These are phyloP conservation scores for Pilatotrama ljubarskyi DNA, from an alignment of 768 basidiomycete genomes.

Conservation along the genomic window DNA sequence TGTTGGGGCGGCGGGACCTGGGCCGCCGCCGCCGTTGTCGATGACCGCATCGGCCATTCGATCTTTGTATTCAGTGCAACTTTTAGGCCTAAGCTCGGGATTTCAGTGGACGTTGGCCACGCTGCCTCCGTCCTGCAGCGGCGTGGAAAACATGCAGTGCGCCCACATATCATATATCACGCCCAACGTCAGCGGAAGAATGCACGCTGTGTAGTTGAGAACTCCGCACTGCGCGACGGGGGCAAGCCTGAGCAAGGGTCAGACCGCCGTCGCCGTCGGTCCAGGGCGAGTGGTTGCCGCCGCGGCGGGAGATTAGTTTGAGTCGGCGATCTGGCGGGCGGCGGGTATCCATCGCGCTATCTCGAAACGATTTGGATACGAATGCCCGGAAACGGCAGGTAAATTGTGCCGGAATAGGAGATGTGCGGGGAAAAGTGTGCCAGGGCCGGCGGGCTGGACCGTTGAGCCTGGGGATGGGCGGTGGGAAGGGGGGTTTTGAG, in stretches of 20 bases:
- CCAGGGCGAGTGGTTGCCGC: slow-evolving; percentile 15
- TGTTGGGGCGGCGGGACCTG: slow-evolving; percentile 4
- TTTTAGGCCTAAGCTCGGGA: slow-evolving; percentile 7
- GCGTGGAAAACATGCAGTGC: slow-evolving; percentile 15
- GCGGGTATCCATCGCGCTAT: slow-evolving; percentile 14
- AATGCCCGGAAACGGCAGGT: background rate
- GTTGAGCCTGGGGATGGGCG: slow-evolving; percentile 2
- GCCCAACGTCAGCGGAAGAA: slow-evolving; percentile 9
- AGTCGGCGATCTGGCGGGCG: slow-evolving; percentile 17
- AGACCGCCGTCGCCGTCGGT: slow-evolving; percentile 13
- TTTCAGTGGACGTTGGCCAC: slow-evolving; percentile 10
- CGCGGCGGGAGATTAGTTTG: slow-evolving; percentile 20
- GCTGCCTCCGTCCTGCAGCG: slow-evolving; percentile 11
- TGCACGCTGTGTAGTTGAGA: background rate
- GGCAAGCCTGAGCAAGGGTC: background rate
- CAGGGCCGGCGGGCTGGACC: slow-evolving; percentile 1
- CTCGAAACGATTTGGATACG: slow-evolving; percentile 5
- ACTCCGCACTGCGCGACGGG: background rate
- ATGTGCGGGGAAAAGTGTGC: slow-evolving; percentile 6
- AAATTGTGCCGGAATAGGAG: slow-evolving; percentile 6
- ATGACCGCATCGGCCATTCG: background rate
- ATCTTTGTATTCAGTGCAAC: background rate
- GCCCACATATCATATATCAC: slow-evolving; percentile 19
- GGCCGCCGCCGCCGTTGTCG: background rate
- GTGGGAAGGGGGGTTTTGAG: slow-evolving; percentile 11